phyloP scores from a whole-genome alignment of 257 asterid species.

The Fraxinus quadrangulata region DNA sequence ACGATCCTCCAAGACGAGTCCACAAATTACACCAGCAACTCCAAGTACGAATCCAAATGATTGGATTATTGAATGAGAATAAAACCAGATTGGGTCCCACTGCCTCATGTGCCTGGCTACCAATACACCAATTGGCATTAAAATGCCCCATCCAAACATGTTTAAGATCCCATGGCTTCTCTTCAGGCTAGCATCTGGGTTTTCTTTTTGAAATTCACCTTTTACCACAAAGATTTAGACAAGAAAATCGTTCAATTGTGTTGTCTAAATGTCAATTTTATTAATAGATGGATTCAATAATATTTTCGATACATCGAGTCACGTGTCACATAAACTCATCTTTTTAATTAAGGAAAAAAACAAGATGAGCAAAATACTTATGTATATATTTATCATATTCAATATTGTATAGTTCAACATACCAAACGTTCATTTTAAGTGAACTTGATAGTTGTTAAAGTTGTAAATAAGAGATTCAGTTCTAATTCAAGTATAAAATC shows the following conservation, averaged over 20 bases:
- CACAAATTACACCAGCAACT: conserved; percentile 61
- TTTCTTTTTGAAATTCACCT: conserved; percentile 54
- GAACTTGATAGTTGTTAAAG: too few relatives aligned
- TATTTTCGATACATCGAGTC: background rate
- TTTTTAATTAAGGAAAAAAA: too few relatives aligned
- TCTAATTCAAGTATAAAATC: too few relatives aligned
- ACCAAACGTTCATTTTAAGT: too few relatives aligned
- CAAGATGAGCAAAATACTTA: too few relatives aligned
- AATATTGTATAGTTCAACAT: background rate
- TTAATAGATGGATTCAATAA: too few relatives aligned
- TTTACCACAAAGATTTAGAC: background rate
- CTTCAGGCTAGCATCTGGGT: conserved; percentile 42
- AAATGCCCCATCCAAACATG: conserved; percentile 89
- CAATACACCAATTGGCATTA: conserved; percentile 73
- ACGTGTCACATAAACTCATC: background rate
- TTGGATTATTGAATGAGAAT: conserved; percentile 61
- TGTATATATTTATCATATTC: background rate
- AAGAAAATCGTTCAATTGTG: background rate
- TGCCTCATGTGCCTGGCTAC: conserved; percentile 74
- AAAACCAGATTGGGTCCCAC: conserved; percentile 88
- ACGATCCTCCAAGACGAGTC: conserved; percentile 62
- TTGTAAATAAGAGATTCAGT: too few relatives aligned
- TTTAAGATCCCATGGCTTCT: conserved; percentile 75
- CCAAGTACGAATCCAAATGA: conserved; percentile 71
- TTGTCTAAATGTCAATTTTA: too few relatives aligned